A percentile compares a stretch with the other conserved stretches of the same genome.
Conservation (phyloP, 495 filamentous ascomycete genomes). For the Aspergillus affinis region DNA sequence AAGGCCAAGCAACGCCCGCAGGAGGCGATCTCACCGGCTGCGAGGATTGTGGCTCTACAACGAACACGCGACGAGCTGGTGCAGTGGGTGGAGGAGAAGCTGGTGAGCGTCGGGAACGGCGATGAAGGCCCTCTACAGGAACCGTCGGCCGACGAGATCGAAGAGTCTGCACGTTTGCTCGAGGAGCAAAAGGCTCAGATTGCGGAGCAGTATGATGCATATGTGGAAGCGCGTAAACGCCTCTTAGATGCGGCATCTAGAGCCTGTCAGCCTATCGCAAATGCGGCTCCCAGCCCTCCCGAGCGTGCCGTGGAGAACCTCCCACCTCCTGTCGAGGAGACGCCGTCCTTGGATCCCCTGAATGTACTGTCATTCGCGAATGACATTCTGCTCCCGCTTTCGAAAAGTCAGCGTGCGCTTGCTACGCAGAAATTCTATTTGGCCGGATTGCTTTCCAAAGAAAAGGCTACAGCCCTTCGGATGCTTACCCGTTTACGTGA, state of each 20-base stretch:
- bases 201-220: conserved; percentile 44
- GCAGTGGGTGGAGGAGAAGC: conserved; percentile 69
- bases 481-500: conserved; percentile 60
- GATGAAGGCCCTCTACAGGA: conserved; percentile 43
- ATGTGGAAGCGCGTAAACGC: conserved; percentile 37
- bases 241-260: conserved; percentile 39
- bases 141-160: conserved; percentile 33
- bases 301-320: conserved; percentile 28
- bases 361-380: conserved; percentile 55
- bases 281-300: conserved; percentile 23
- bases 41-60: conserved; percentile 46
- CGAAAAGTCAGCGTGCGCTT: conserved; percentile 59
- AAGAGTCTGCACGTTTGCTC: conserved; percentile 34
- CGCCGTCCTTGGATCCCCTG: conserved; percentile 22
- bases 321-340: conserved; percentile 16
- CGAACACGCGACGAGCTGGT: conserved; percentile 64
- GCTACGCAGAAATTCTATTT: conserved; percentile 66
- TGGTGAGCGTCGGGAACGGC: conserved; percentile 51
- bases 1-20: conserved; percentile 38
- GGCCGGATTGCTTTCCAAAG: conserved; percentile 54
- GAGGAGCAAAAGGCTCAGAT: conserved; percentile 48
- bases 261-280: conserved; percentile 37
- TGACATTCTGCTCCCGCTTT: conserved; percentile 55
- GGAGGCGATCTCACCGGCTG: conserved; percentile 28
- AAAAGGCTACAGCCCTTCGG: conserved; percentile 55